Evolutionary conservation across 2,329 filamentous ascomycete genomes (phyloP).

Genomic region (Pyricularia sp.): DNA sequence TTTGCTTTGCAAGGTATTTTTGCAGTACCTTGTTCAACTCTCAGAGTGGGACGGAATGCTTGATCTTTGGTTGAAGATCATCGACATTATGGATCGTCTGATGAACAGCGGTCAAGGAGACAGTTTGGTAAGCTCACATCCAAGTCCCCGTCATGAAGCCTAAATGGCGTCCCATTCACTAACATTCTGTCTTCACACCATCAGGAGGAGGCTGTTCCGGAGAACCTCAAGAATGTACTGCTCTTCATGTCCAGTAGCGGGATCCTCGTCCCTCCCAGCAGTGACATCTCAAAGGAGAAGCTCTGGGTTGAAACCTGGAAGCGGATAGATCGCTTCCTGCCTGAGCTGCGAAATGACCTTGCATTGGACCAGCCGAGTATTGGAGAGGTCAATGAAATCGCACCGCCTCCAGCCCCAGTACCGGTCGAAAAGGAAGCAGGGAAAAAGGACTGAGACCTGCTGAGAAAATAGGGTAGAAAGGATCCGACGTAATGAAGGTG

Average conservation of each 20-base stretch:
- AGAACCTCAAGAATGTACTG: conserved; percentile 92
- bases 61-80: conserved; percentile 83
- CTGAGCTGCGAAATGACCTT: conserved; percentile 48
- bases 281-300: conserved; percentile 43
- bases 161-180: neutral
- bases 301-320: conserved; percentile 58
- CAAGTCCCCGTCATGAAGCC: neutral
- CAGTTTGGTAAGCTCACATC: conserved; percentile 55
- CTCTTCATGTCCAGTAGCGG: conserved; percentile 90
- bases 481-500: neutral
- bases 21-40: conserved; percentile 82
- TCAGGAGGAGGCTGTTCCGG: conserved; percentile 87
- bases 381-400: neutral
- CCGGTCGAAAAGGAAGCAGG: neutral
- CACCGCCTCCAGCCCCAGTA: neutral
- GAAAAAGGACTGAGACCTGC: neutral
- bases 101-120: conserved; percentile 95
- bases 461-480: neutral
- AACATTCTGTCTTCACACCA: conserved; percentile 2
- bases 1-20: conserved; percentile 86
- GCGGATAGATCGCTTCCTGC: conserved; percentile 55
- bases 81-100: conserved; percentile 89
- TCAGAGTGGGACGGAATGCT: conserved; percentile 83
- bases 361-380: conserved; percentile 35
- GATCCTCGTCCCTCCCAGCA: conserved; percentile 63